These are phyloP conservation scores for Lactarius hengduanensis DNA, from an alignment of 768 basidiomycete species.

Conservation along the genomic window DNA sequence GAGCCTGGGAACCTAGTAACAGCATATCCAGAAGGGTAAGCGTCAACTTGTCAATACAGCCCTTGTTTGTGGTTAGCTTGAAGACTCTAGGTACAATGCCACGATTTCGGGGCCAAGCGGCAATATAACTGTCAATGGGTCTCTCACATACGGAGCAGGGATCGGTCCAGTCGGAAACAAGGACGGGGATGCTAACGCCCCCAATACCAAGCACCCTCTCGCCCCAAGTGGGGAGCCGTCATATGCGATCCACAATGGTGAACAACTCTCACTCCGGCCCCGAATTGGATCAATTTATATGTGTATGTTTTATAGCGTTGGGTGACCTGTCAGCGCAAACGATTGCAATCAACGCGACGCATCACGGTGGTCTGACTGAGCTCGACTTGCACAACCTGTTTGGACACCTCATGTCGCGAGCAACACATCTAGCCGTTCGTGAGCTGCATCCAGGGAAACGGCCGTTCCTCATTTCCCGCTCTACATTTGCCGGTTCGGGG, in stretches of 20 bases:
- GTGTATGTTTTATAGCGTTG: slow-evolving; percentile 38
- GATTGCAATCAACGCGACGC: slow-evolving; percentile 70
- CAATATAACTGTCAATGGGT: slow-evolving; percentile 71
- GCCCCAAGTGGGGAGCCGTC: slow-evolving; percentile 58
- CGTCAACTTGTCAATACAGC: not conserved
- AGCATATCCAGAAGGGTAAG: slow-evolving; percentile 70
- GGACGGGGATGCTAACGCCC: not conserved
- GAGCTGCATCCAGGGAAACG: slow-evolving; percentile 55
- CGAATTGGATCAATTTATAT: not conserved
- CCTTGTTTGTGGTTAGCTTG: not conserved
- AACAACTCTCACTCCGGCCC: slow-evolving; percentile 18
- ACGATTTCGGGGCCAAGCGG: slow-evolving; percentile 65
- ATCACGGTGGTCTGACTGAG: slow-evolving; percentile 58
- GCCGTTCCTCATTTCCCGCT: slow-evolving; percentile 70
- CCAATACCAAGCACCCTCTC: slow-evolving; percentile 44
- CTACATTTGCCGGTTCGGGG: slow-evolving; percentile 66
- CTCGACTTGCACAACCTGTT: slow-evolving; percentile 70
- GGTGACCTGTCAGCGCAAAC: slow-evolving; percentile 55
- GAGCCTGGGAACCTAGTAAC: slow-evolving; percentile 50
- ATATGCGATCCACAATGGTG: slow-evolving; percentile 73
- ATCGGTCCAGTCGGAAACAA: slow-evolving; percentile 11
- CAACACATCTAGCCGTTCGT: slow-evolving; percentile 59
- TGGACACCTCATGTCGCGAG: slow-evolving; percentile 68
- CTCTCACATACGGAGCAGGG: slow-evolving; percentile 47
- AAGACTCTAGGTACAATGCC: slow-evolving; percentile 52